Base-by-base conservation (phyloP, 202 grass and related monocot genomes). In the Setaria viridis region DNA sequence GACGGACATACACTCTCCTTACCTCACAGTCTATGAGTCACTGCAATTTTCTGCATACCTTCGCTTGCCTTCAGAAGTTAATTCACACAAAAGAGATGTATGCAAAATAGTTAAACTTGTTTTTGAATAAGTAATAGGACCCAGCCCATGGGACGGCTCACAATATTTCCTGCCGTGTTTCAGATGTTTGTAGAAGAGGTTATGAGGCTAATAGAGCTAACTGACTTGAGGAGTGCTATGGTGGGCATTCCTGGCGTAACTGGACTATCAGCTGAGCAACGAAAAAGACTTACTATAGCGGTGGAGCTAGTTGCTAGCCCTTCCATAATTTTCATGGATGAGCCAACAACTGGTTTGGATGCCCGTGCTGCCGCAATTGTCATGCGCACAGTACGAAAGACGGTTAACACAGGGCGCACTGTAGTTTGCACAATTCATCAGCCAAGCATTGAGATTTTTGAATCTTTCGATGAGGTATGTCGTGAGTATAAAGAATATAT, bases 341-440 rank as follows among this genome's bases (percentile, higher is more conserved):
- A 70, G n/a, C 67, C 67, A 46, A 70, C 67, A 46, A 46, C 67
- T 21, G 20, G 67, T 45, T 46, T 70, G 20, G 41, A 70, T 25
- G 67, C 67, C 5, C 39, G 67, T 21, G 67, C 67, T 11, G 67
- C 67, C 0, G 41, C 41, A 13, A 70, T 70, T 46, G 67, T 70
- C 67, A 70, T 70, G 67, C 67, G 67, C 6, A 45, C 67, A 46
- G 41, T 46, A 43, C 8, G 41, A 6, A 46, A 25, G 10, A 70
- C 20, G 2, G 67, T 25, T 5, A 46, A 70, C 67, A 46, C 67
- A 0, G 41, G 67, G 9, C 67, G 67, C 1, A 70, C 67, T 3
- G 67, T 70, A 1, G 41, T 70, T 12, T 70, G 67, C 67, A 70
- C 67, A 46, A 68, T 68, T 37, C 65, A 68, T 20, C 65, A 68